phyloP scores from a whole-genome alignment of 768 basidiomycete genomes.

The Suillus clintonianus region DNA sequence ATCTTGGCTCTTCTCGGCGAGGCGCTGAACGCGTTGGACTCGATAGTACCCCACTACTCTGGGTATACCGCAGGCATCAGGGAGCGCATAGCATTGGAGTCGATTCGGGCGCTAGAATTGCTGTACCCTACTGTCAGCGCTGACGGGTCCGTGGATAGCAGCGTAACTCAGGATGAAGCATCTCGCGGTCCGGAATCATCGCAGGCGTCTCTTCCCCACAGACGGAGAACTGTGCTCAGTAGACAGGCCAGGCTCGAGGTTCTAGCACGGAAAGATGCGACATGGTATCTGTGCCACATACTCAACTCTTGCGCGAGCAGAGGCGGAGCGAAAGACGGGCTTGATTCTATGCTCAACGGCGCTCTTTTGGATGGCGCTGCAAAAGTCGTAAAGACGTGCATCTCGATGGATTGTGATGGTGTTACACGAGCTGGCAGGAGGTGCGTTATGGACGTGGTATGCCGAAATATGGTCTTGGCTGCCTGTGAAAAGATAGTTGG shows the following conservation, averaged over 20 bases:
- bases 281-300: slow-evolving; percentile 28
- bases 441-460: slow-evolving; percentile 18
- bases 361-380: slow-evolving; percentile 25
- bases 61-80: slow-evolving; percentile 7
- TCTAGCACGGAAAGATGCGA: slow-evolving; percentile 27
- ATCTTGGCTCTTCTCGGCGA: slow-evolving; percentile 23
- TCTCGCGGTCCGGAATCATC: not conserved
- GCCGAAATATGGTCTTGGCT: slow-evolving; percentile 29
- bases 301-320: slow-evolving; percentile 22
- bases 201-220: not conserved
- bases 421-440: not conserved
- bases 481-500: slow-evolving; percentile 27
- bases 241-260: slow-evolving; percentile 20
- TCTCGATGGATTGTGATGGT: not conserved
- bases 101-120: slow-evolving; percentile 26
- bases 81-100: slow-evolving; percentile 28
- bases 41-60: slow-evolving; percentile 3
- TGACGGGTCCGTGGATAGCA: not conserved
- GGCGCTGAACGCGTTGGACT: slow-evolving; percentile 20
- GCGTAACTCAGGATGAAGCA: not conserved
- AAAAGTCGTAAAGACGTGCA: slow-evolving; percentile 16
- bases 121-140: slow-evolving; percentile 12
- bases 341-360: slow-evolving; percentile 9
- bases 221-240: slow-evolving; percentile 9
- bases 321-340: not conserved